A percentile compares a stretch with the other conserved stretches of the same genome.
These are phyloP conservation scores for Plasmodium yoelii DNA, from an alignment of 169 alveolate species.

Conservation along the genomic window DNA sequence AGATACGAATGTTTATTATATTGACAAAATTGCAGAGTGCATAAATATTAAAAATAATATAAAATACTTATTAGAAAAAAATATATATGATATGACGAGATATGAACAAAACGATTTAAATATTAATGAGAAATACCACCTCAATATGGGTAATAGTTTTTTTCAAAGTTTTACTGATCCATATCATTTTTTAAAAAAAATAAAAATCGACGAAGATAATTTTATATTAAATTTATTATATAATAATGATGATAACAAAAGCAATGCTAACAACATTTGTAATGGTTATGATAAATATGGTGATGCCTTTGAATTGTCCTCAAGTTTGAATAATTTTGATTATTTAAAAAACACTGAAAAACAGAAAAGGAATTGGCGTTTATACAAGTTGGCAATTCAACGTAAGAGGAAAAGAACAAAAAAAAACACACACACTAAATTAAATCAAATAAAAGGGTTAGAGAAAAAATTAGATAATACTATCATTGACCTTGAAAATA, in stretches of 20 bases:
- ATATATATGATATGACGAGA: slow-evolving; percentile 11
- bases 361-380: slow-evolving; percentile 26
- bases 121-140: not conserved
- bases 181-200: slow-evolving; percentile 42
- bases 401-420: slow-evolving; percentile 7
- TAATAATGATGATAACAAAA: slow-evolving; percentile 10
- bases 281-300: slow-evolving; percentile 6
- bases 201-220: slow-evolving; percentile 61
- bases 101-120: slow-evolving; percentile 20
- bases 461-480: not conserved
- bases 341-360: slow-evolving; percentile 26
- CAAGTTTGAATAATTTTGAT: slow-evolving; percentile 30
- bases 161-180: slow-evolving; percentile 20
- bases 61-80: slow-evolving; percentile 39
- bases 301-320: slow-evolving; percentile 40
- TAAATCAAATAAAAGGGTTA: not conserved
- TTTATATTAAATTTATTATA: slow-evolving; percentile 37
- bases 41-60: slow-evolving; percentile 56
- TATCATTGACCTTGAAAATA: not conserved
- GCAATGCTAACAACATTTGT: not conserved
- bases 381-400: slow-evolving; percentile 9
- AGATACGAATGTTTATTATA: slow-evolving; percentile 62
- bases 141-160: not conserved
- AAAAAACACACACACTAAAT: slow-evolving; percentile 3
- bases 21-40: slow-evolving; percentile 61